These are phyloP conservation scores for Rhamnella rubrinervis DNA, from an alignment of 331 rosid species.

Conservation along the genomic window DNA sequence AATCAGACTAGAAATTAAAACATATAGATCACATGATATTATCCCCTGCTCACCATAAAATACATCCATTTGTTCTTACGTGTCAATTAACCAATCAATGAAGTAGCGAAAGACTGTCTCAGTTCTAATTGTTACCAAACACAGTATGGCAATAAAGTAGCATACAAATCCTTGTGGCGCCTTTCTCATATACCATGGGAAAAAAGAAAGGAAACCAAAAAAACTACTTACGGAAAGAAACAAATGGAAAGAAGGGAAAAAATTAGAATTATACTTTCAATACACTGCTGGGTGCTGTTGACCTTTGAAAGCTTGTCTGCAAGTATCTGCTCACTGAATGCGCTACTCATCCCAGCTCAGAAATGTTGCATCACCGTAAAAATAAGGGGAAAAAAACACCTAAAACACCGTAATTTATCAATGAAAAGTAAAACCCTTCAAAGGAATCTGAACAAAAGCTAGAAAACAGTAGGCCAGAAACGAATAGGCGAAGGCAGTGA, in stretches of 20 bases:
- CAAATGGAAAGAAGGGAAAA: background rate
- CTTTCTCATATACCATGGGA: background rate
- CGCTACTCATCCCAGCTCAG: slow-evolving; percentile 55
- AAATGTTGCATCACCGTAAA: too few species aligned
- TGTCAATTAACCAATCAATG: too few species aligned
- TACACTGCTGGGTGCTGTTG: slow-evolving; percentile 82
- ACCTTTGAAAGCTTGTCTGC: slow-evolving; percentile 88
- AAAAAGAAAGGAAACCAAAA: too few species aligned
- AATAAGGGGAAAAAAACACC: slow-evolving; percentile 1
- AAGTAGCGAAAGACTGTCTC: too few species aligned
- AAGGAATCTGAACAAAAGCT: background rate
- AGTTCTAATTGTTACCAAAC: too few species aligned
- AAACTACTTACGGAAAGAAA: background rate
- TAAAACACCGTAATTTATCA: slow-evolving; percentile 7
- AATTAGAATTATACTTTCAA: slow-evolving; percentile 71
- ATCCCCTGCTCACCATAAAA: too few species aligned
- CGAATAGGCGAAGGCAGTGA: background rate
- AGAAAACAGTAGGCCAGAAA: background rate
- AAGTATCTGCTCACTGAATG: slow-evolving; percentile 74
- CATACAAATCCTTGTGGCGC: too few species aligned
- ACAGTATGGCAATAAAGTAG: too few species aligned
- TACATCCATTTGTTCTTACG: too few species aligned
- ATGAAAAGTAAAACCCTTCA: background rate
- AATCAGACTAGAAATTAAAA: too few species aligned
- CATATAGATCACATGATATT: too few species aligned